phyloP scores from a whole-genome alignment of 2,329 filamentous ascomycete genomes.

The Xylariaceae sp. region DNA sequence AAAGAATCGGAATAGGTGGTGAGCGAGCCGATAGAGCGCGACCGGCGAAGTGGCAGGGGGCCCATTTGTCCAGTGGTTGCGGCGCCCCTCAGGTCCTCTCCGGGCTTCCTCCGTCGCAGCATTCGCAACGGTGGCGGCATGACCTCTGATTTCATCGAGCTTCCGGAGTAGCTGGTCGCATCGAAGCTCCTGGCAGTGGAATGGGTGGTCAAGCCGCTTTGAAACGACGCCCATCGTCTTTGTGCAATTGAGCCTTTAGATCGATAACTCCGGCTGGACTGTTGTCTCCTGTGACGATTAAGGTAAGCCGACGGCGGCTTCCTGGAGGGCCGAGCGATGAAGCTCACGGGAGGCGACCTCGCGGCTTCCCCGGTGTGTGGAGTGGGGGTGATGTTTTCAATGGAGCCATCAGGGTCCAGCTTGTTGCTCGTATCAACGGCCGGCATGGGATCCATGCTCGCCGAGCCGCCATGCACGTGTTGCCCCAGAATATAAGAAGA shows the following conservation, averaged over 20 bases:
- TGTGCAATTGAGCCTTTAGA: constrained; percentile 48
- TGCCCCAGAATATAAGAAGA: constrained; percentile 53
- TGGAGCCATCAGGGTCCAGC: constrained; percentile 27
- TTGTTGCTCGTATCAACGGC: constrained; percentile 35
- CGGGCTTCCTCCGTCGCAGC: constrained; percentile 66
- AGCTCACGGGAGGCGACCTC: constrained; percentile 26
- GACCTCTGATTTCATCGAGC: constrained; percentile 43
- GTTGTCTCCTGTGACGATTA: constrained; percentile 39
- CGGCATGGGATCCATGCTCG: constrained; percentile 38
- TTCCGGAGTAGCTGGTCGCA: constrained; percentile 50
- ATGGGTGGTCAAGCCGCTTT: constrained; percentile 47
- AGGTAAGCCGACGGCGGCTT: constrained; percentile 32
- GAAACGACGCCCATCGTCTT: constrained; percentile 54
- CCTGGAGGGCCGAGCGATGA: constrained; percentile 27
- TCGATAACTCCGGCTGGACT: constrained; percentile 43
- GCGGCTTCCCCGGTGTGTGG: constrained; percentile 31
- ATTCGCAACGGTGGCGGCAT: constrained; percentile 53
- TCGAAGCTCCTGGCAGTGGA: constrained; percentile 56
- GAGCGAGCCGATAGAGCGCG: constrained; percentile 54
- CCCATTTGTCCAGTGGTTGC: constrained; percentile 60
- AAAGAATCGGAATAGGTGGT: constrained; percentile 57
- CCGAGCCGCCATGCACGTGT: constrained; percentile 34
- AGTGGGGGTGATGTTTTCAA: constrained; percentile 25
- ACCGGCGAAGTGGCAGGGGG: constrained; percentile 42
- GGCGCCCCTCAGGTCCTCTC: constrained; percentile 67